phyloP scores from a whole-genome alignment of 805 yeast species.

The Suhomyces kilbournensis region DNA sequence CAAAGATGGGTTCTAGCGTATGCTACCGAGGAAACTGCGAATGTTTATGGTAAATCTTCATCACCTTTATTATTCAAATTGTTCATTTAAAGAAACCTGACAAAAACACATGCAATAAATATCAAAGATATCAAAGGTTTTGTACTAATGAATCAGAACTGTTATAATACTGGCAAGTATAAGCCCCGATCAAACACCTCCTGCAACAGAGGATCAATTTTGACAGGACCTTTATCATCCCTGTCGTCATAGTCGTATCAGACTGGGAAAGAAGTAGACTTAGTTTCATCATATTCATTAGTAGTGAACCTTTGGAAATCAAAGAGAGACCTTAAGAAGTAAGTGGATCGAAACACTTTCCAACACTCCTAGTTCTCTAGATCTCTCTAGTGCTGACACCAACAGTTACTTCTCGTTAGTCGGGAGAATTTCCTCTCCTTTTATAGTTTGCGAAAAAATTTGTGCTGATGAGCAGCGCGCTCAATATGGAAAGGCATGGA shows the following conservation, averaged over 20 bases:
- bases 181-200: conserved; percentile 50
- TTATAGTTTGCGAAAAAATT: conserved; percentile 5
- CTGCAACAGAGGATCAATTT: conserved; percentile 37
- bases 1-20: conserved; percentile 82
- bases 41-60: conserved; percentile 74
- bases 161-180: conserved; percentile 84
- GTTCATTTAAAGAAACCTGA: conserved; percentile 3
- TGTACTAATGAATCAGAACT: conserved; percentile 50
- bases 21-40: conserved; percentile 97
- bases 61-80: conserved; percentile 47
- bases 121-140: conserved; percentile 1
- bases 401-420: neutral
- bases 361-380: neutral
- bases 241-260: conserved; percentile 91
- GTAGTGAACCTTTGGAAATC: neutral
- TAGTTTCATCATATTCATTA: conserved; percentile 41
- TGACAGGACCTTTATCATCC: conserved; percentile 55
- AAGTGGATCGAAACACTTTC: neutral
- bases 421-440: neutral
- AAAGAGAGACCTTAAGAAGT: neutral
- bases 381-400: neutral
- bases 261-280: conserved; percentile 89
- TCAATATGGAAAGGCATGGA: neutral
- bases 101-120: conserved; percentile 6
- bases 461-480: conserved; percentile 1